These are phyloP conservation scores for Fusarium sp. DNA, from an alignment of 2,329 filamentous ascomycete species.

Conservation along the genomic window DNA sequence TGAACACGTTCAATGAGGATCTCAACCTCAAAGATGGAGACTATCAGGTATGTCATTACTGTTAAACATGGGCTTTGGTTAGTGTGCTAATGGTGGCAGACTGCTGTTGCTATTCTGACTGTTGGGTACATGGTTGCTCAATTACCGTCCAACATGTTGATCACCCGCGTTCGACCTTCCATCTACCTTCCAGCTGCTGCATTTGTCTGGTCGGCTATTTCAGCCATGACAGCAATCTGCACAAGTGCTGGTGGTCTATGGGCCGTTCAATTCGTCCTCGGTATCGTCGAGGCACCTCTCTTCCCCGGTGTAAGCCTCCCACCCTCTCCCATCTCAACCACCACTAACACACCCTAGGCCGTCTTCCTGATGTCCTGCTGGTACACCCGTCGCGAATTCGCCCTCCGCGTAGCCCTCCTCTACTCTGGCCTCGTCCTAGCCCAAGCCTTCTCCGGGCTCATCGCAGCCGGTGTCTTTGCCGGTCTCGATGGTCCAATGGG, in stretches of 20 bases:
- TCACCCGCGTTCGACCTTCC: constrained; percentile 30
- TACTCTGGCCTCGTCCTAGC: constrained; percentile 72
- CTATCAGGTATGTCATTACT: constrained; percentile 6
- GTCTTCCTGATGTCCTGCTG: constrained; percentile 60
- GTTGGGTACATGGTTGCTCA: constrained; percentile 39
- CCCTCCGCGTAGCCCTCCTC: constrained; percentile 67
- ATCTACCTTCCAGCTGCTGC: constrained; percentile 28
- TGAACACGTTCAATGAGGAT: constrained; percentile 35
- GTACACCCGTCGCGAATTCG: constrained; percentile 75
- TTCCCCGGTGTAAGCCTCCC: constrained; percentile 32
- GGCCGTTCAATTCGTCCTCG: constrained; percentile 35
- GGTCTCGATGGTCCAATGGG: constrained; percentile 57
- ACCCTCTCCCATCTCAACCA: rapidly evolving
- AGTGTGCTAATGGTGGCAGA: constrained; percentile 4
- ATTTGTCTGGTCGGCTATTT: constrained; percentile 31
- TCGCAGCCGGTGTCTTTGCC: constrained; percentile 69
- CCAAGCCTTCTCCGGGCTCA: constrained; percentile 73
- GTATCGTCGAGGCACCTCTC: constrained; percentile 32
- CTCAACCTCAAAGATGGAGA: constrained; percentile 38
- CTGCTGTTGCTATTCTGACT: constrained; percentile 34
- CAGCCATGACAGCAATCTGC: constrained; percentile 29
- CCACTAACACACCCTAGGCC: neutral
- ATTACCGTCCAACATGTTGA: constrained; percentile 37
- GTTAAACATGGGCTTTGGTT: rapidly evolving
- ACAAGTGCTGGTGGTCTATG: constrained; percentile 29